phyloP scores from a whole-genome alignment of 108 stramenopile genomes.

The Nannochloropsis granulata region DNA sequence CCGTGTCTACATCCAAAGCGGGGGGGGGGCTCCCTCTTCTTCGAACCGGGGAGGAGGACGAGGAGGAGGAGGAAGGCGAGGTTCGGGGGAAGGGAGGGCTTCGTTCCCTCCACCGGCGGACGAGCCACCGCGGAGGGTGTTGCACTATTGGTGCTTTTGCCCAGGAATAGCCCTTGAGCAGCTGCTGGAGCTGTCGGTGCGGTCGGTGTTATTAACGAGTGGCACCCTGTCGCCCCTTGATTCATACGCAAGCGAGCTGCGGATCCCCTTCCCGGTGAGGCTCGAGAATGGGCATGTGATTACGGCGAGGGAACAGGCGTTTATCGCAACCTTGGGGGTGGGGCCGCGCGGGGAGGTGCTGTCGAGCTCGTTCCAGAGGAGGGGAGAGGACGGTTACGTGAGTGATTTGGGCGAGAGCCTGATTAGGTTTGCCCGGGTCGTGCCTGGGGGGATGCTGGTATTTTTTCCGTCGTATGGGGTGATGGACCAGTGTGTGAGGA shows the following conservation, averaged over 20 bases:
- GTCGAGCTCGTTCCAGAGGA: conserved; percentile 53
- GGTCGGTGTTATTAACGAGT: conserved; percentile 70
- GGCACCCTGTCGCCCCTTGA: conserved; percentile 89
- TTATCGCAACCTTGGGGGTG: background rate
- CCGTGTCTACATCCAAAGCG: conserved; percentile 44
- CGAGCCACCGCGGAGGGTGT: conserved; percentile 41
- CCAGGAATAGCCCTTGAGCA: conserved; percentile 84
- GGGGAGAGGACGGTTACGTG: conserved; percentile 65
- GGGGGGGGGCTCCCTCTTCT: background rate
- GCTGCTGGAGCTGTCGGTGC: conserved; percentile 49
- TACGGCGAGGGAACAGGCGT: conserved; percentile 44
- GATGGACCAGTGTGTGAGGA: conserved; percentile 3
- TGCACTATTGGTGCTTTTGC: conserved; percentile 95
- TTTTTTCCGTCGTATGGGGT: conserved; percentile 93
- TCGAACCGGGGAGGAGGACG: conserved; percentile 3
- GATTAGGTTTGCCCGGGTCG: conserved; percentile 48
- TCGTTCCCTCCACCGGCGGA: background rate
- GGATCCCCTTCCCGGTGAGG: conserved; percentile 62
- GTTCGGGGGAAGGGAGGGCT: conserved; percentile 1
- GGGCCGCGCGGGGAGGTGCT: conserved; percentile 54
- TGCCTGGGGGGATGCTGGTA: conserved; percentile 81
- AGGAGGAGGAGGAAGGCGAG: conserved; percentile 38
- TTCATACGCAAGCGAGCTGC: conserved; percentile 72
- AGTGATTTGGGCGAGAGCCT: conserved; percentile 75
- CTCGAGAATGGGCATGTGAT: conserved; percentile 91